Conservation (phyloP, 106 monocot genomes). For the Narthecium ossifragum region DNA sequence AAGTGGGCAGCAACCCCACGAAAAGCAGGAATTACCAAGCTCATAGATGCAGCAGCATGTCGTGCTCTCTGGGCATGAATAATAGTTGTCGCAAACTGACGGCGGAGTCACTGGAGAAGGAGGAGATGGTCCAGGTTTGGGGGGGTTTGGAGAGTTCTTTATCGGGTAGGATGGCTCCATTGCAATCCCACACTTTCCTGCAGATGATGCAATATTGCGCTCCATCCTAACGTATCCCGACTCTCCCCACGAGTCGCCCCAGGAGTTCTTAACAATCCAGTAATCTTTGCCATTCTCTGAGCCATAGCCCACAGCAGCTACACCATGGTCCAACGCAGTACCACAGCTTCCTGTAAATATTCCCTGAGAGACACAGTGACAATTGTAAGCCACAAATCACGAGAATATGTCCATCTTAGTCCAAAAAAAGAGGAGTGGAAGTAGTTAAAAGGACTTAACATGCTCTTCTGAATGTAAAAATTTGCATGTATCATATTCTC, state of each 20-base stretch:
- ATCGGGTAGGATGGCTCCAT: conserved; percentile 69
- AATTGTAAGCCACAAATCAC: background rate
- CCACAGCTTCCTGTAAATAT: conserved; percentile 67
- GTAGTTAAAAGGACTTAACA: too few species aligned
- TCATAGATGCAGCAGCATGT: conserved; percentile 65
- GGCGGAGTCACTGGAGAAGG: conserved; percentile 39
- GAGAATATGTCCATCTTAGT: too few species aligned
- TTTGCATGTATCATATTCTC: too few species aligned
- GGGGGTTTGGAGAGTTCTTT: conserved; percentile 55
- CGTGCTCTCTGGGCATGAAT: conserved; percentile 43
- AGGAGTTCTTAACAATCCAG: conserved; percentile 86
- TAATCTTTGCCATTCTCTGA: conserved; percentile 66
- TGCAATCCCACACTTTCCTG: conserved; percentile 74
- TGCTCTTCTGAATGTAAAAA: too few species aligned
- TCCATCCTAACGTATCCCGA: conserved; percentile 57
- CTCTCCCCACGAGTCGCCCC: conserved; percentile 71
- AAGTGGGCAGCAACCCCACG: conserved; percentile 69
- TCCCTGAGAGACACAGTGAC: conserved; percentile 43
- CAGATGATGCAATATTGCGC: conserved; percentile 24
- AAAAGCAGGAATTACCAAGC: conserved; percentile 25
- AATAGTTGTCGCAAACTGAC: conserved; percentile 47
- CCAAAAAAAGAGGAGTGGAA: too few species aligned
- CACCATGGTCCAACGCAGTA: conserved; percentile 59
- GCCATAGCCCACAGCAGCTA: conserved; percentile 75
- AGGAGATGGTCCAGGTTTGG: conserved; percentile 58